phyloP scores from a whole-genome alignment of 2,329 filamentous ascomycete genomes.

The Knufia fluminis region DNA sequence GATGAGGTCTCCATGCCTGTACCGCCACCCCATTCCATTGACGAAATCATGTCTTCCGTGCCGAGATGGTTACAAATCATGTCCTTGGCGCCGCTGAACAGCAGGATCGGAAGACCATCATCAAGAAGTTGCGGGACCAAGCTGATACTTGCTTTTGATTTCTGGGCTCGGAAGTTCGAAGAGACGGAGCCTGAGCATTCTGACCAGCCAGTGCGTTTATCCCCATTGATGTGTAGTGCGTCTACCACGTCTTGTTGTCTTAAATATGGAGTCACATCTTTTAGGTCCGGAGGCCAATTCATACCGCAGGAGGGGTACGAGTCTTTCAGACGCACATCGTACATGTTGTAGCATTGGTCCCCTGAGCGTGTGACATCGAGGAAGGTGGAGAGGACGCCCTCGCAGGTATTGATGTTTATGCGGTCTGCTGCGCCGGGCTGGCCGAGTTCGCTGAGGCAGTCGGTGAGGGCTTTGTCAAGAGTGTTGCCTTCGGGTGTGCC shows the following conservation, averaged over 20 bases:
- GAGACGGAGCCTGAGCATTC: slow-evolving; percentile 81
- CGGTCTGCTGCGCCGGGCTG: slow-evolving; percentile 49
- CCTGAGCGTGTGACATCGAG: slow-evolving; percentile 55
- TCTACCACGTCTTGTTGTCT: slow-evolving; percentile 66
- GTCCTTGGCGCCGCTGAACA: slow-evolving; percentile 91
- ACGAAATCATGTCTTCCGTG: slow-evolving; percentile 82
- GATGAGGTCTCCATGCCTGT: slow-evolving; percentile 83
- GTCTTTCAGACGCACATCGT: slow-evolving; percentile 82
- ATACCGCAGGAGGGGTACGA: slow-evolving; percentile 78
- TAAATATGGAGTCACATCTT: slow-evolving; percentile 70
- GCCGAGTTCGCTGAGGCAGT: slow-evolving; percentile 56
- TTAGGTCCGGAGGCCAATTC: slow-evolving; percentile 92
- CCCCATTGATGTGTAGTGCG: slow-evolving; percentile 72
- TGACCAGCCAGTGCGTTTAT: slow-evolving; percentile 79
- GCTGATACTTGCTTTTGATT: slow-evolving; percentile 63
- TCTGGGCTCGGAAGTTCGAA: slow-evolving; percentile 56
- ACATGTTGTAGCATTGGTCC: slow-evolving; percentile 81
- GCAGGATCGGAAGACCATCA: slow-evolving; percentile 61
- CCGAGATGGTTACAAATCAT: slow-evolving; percentile 96
- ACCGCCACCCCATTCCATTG: slow-evolving; percentile 83
- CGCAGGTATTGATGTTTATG: slow-evolving; percentile 64
- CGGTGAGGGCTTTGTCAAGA: slow-evolving; percentile 59
- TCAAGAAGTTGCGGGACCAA: slow-evolving; percentile 71
- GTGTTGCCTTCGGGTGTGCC: slow-evolving; percentile 54
- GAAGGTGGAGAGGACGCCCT: slow-evolving; percentile 64